Conservation (phyloP, 148 eudicot species). For the Tetragonia tetragonoides region DNA sequence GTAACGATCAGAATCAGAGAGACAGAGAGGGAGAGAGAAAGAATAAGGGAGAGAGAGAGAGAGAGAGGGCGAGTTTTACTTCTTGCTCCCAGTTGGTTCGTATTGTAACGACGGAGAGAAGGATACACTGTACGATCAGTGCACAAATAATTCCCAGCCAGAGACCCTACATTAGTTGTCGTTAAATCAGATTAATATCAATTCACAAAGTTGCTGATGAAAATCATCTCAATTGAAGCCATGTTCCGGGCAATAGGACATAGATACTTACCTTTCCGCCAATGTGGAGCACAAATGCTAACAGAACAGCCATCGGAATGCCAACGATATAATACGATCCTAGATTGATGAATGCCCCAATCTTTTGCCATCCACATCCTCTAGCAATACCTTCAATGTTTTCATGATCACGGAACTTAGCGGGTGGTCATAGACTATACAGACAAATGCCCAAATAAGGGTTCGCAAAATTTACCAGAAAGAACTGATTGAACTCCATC, state of each 20-base stretch:
- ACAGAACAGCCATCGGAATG: constrained; percentile 44
- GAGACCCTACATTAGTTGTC: constrained; percentile 17
- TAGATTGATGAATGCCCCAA: constrained; percentile 69
- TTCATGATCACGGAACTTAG: too few species aligned
- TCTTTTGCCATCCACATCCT: constrained; percentile 80
- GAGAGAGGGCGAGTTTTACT: constrained; percentile 14
- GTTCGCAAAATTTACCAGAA: constrained; percentile 22
- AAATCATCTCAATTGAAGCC: too few species aligned
- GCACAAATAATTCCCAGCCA: constrained; percentile 28
- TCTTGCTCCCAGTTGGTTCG: constrained; percentile 27
- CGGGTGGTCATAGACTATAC: too few species aligned
- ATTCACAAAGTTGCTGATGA: too few species aligned
- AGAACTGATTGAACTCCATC: constrained; percentile 38
- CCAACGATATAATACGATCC: constrained; percentile 80
- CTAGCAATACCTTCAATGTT: constrained; percentile 48
- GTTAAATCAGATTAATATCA: neutral
- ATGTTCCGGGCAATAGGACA: too few species aligned
- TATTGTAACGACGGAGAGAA: constrained; percentile 2
- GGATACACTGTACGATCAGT: constrained; percentile 9
- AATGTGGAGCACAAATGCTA: constrained; percentile 30
- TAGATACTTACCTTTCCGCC: constrained; percentile 20
- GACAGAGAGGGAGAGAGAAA: too few species aligned
- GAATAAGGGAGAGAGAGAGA: neutral
- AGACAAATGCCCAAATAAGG: too few species aligned
- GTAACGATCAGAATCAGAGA: neutral